Conservation (phyloP, 768 basidiomycete genomes). For the Russula olivacea region DNA sequence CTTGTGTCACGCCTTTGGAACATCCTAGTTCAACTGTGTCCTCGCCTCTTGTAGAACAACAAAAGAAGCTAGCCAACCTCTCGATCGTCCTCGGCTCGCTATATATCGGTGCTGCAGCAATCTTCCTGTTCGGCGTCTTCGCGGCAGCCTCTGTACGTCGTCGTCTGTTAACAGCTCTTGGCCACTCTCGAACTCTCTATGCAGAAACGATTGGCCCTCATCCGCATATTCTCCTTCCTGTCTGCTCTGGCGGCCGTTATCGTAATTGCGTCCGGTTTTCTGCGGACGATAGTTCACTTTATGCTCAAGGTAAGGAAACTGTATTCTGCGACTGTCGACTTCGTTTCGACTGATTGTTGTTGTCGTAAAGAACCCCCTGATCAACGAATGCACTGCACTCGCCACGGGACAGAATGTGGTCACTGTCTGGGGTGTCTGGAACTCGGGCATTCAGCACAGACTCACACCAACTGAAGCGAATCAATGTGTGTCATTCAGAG, state of each 20-base stretch:
- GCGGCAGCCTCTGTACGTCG: conserved; percentile 50
- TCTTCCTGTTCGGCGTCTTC: conserved; percentile 52
- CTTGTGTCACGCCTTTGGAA: neutral
- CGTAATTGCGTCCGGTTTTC: conserved; percentile 45
- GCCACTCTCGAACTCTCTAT: neutral
- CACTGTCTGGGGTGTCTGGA: conserved; percentile 32
- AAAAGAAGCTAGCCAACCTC: conserved; percentile 45
- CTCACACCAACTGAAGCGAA: conserved; percentile 37
- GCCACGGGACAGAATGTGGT: conserved; percentile 33
- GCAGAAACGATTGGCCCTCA: conserved; percentile 48
- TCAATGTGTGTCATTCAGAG: conserved; percentile 38
- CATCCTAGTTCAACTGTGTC: neutral
- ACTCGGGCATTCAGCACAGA: conserved; percentile 24
- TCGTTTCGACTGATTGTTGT: conserved; percentile 4
- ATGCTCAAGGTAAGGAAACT: conserved; percentile 48
- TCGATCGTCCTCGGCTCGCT: conserved; percentile 56
- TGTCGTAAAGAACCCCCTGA: conserved; percentile 45
- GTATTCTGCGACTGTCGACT: neutral
- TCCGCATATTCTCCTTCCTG: conserved; percentile 52
- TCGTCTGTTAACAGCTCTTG: conserved; percentile 16
- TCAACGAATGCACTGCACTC: conserved; percentile 47
- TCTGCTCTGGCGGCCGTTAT: conserved; percentile 44
- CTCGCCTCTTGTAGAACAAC: conserved; percentile 34
- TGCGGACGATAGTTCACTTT: conserved; percentile 61
- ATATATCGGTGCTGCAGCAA: conserved; percentile 44